Base-by-base conservation (phyloP, 306 rosid genomes). In the Cucumis cinereus region DNA sequence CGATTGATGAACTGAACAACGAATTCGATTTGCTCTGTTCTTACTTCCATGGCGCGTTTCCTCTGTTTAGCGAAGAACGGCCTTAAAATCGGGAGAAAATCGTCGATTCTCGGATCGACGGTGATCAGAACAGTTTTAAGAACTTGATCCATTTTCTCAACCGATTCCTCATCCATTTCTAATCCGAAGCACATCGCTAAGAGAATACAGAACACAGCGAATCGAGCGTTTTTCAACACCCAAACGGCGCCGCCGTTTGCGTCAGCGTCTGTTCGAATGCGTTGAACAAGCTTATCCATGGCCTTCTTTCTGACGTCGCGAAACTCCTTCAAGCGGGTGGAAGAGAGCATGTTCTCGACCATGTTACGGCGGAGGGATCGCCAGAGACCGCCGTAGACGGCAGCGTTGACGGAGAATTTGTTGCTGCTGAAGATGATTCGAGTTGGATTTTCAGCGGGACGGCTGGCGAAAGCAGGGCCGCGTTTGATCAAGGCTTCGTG, bases 271-370 rank as follows among this genome's bases (percentile, higher is more conserved):
- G 50, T 47, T 8, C 64, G 57, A 1, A 95, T 83, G 80, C 90
- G 83, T 13, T 75, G 62, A 54, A 92, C 82, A 40, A 95, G 82
- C 17, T 40, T 90, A 22, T 90, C 86, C 96, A 95, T 92, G 1
- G 99, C 97, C 0, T 81, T 81, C 11, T 84, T 80, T 0, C 99
- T 78, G 7, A 92, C 92, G 10, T 36, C 10, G 35, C 83, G 88
- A 74, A 95, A 95, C 78, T 92, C 99, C 75, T 81, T 89, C 1
- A 95, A 11, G 72, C 96, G 79, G 6, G 30, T 80, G 2, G 99
- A 89, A 49, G 89, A 89, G 16, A 95, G 96, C 99, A 92, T 95
- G 83, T 95, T 95, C 88, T 95, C 98, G 2, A 95, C 99, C 96
- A 95, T 85, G 92, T 95, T 95, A 45, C 83, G 76, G 13, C 99